These are phyloP conservation scores for Eucalyptus brandiana DNA, from an alignment of 345 rosid genomes.

Conservation along the genomic window DNA sequence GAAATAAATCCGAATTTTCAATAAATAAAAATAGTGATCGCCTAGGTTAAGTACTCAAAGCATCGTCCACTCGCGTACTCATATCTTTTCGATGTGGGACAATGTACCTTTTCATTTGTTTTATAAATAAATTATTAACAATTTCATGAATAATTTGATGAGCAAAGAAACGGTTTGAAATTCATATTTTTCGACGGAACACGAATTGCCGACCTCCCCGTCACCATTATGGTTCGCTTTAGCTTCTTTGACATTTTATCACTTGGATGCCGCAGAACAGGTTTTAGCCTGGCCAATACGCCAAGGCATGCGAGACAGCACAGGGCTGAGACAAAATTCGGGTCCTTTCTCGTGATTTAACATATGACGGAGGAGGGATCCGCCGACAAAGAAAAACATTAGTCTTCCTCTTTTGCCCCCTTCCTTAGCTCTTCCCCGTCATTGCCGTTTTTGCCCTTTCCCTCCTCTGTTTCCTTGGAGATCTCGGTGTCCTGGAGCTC, in stretches of 20 bases:
- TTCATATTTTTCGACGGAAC: not conserved
- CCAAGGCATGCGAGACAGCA: not conserved
- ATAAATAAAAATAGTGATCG: too few relatives aligned
- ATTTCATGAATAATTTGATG: not conserved
- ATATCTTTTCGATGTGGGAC: too few relatives aligned
- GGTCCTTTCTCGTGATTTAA: not conserved
- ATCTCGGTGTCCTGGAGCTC: not conserved
- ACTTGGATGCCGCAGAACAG: not conserved
- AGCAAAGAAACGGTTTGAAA: not conserved
- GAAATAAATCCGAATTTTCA: too few relatives aligned
- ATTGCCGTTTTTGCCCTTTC: not conserved
- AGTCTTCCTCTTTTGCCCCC: not conserved
- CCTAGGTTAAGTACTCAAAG: too few relatives aligned
- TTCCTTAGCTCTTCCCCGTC: not conserved
- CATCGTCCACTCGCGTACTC: accelerated
- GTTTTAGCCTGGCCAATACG: not conserved
- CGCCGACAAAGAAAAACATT: not conserved
- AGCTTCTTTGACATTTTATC: not conserved
- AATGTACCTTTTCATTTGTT: accelerated
- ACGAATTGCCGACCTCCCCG: not conserved
- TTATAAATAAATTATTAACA: too few relatives aligned
- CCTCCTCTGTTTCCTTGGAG: not conserved
- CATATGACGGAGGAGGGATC: not conserved
- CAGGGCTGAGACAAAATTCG: not conserved
- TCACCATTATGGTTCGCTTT: not conserved